These are phyloP conservation scores for Penicillium crustosum DNA, from an alignment of 2,329 filamentous ascomycete species.

Conservation along the genomic window DNA sequence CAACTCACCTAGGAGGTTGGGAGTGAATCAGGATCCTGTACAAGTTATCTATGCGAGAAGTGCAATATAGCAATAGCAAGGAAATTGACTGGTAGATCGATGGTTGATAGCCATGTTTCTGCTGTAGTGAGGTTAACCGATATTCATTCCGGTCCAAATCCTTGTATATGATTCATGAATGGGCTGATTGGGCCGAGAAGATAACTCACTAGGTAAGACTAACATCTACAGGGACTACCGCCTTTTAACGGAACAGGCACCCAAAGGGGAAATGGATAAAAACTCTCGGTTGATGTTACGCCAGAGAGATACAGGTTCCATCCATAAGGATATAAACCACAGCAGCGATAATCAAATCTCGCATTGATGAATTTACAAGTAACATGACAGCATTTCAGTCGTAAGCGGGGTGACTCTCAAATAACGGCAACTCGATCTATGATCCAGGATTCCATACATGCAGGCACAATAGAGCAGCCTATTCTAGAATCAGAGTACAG, in stretches of 20 bases:
- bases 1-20: too few relatives aligned
- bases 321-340: background rate
- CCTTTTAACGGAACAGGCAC: background rate
- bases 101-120: background rate
- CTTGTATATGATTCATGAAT: too few relatives aligned
- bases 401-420: slow-evolving; percentile 4
- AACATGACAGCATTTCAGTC: slow-evolving; percentile 13
- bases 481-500: background rate
- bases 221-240: background rate
- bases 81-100: background rate
- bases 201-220: background rate
- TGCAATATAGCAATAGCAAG: background rate
- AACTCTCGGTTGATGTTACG: background rate
- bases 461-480: background rate
- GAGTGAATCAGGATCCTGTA: background rate
- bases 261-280: background rate
- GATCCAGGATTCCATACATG: background rate
- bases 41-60: background rate
- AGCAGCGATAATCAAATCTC: background rate
- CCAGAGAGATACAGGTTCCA: background rate
- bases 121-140: background rate
- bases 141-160: too few relatives aligned
- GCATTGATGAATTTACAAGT: slow-evolving; percentile 1
- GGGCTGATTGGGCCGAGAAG: background rate
- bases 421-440: background rate